phyloP scores from a whole-genome alignment of 305 asterid species.

The Fraxinus angustifolia region DNA sequence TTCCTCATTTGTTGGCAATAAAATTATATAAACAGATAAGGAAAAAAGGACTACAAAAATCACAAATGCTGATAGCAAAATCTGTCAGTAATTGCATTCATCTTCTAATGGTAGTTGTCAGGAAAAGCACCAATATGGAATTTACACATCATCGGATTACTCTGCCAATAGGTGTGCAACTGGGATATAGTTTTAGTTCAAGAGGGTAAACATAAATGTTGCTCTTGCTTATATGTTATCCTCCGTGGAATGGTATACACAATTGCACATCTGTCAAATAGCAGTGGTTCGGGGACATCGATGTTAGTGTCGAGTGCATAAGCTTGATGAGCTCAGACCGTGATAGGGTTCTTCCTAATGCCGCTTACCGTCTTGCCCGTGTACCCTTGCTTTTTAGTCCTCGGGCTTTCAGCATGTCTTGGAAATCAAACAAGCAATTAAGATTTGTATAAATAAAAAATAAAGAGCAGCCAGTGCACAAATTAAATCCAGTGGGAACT shows the following conservation, averaged over 20 bases:
- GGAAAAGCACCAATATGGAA: background rate
- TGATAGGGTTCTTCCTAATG: background rate
- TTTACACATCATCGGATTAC: background rate
- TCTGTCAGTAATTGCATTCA: background rate
- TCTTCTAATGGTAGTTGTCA: background rate
- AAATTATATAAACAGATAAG: background rate
- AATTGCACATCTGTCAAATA: background rate
- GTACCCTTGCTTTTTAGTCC: background rate
- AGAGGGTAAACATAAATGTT: background rate
- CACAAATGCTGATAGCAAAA: background rate
- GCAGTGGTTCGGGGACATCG: background rate
- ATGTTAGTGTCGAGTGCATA: background rate
- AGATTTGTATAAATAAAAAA: background rate
- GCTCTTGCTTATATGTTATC: background rate
- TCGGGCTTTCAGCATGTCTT: background rate
- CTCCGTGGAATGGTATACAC: background rate
- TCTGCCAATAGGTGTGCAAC: background rate
- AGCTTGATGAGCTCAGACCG: background rate
- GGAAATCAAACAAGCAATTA: background rate
- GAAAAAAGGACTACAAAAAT: background rate
- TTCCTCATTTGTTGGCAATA: background rate
- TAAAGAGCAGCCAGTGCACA: background rate
- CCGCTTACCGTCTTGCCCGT: background rate
- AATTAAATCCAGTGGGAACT: background rate
- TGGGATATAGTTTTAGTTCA: background rate